These are phyloP conservation scores for Parathielavia hyrcaniae DNA, from an alignment of 495 filamentous ascomycete genomes.

Conservation along the genomic window DNA sequence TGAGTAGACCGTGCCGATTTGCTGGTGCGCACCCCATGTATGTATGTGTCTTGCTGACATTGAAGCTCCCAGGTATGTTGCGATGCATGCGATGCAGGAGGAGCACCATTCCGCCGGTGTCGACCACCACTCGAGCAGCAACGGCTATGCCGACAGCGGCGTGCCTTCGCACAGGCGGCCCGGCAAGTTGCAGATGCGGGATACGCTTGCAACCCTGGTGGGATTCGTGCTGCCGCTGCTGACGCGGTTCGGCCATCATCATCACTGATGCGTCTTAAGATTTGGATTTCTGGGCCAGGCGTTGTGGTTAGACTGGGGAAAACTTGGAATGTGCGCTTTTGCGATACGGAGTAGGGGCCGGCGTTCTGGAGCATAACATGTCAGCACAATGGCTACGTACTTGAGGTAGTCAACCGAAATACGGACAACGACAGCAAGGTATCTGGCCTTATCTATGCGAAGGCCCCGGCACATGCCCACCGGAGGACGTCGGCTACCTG, in stretches of 20 bases:
- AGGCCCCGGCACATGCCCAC: no score
- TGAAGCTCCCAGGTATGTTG: slow-evolving; percentile 69
- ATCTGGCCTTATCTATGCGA: no score
- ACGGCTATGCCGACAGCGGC: slow-evolving; percentile 61
- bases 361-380: background rate
- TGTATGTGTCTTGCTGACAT: background rate
- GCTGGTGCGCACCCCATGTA: background rate
- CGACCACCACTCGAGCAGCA: slow-evolving; percentile 49
- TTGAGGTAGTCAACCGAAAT: no score
- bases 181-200: slow-evolving; percentile 49
- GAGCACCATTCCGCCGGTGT: slow-evolving; percentile 46
- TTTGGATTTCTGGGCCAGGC: slow-evolving; percentile 7
- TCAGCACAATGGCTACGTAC: background rate
- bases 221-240: slow-evolving; percentile 89
- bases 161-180: slow-evolving; percentile 45
- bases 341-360: background rate
- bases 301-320: slow-evolving; percentile 17
- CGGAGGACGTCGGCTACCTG: no score
- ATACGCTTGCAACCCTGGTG: slow-evolving; percentile 68
- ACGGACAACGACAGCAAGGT: no score
- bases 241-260: slow-evolving; percentile 85
- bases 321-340: background rate
- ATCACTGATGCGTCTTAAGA: slow-evolving; percentile 47
- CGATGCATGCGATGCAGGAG: slow-evolving; percentile 97
- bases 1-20: slow-evolving; percentile 43